Evolutionary conservation across 2,329 filamentous ascomycete species (phyloP), one percentile per base, ranked within the genome.

Genomic region (Epichloe elymi): DNA sequence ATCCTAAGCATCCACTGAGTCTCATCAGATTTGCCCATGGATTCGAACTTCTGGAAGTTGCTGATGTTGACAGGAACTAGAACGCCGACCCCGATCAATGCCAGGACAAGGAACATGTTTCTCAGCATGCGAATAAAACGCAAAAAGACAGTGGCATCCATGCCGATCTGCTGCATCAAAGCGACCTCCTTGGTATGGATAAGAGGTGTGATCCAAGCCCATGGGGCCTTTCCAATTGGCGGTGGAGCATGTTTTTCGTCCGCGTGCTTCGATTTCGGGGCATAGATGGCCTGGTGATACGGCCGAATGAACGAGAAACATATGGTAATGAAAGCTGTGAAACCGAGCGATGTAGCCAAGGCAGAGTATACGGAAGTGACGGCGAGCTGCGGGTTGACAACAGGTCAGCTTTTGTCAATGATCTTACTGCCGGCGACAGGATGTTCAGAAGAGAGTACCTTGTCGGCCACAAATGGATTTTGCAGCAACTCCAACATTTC

Each of bases 141-240:
- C 57, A 98, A 73, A 65, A 98, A 97, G 46, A 98, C 71, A 8
- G 86, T 85, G 8, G 90, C 93, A 68, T 98, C 93, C 71, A 98
- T 74, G 47, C 93, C 93, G 39, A 95, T 83, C 59, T 85, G 82
- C n/a, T 85, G 77, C 23, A 95, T 76, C 55, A 96, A 68, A 14
- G 86, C 77, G 51, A 81, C 71, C 70, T 98, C 93, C 53, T 79
- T 83, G 14, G 86, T 91, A 54, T 75, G 79, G 68, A 89, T 75
- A 35, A 98, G 71, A 0, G 91, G 90, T 19, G 74, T 73, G 35
- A 95, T 66, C 93, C 93, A 98, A 46, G 88, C 83, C 64, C 95
- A 89, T 10, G 91, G 72, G n/a, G 87, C 85, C 63, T 85, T 94
- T 51, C 86, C 87, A 60, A 97, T 77, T 1, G 86, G 82, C 12